A percentile compares a stretch with the other conserved stretches of the same genome.
These are phyloP conservation scores for Tricholoma flavovirens DNA, from an alignment of 768 basidiomycete genomes.

Conservation along the genomic window DNA sequence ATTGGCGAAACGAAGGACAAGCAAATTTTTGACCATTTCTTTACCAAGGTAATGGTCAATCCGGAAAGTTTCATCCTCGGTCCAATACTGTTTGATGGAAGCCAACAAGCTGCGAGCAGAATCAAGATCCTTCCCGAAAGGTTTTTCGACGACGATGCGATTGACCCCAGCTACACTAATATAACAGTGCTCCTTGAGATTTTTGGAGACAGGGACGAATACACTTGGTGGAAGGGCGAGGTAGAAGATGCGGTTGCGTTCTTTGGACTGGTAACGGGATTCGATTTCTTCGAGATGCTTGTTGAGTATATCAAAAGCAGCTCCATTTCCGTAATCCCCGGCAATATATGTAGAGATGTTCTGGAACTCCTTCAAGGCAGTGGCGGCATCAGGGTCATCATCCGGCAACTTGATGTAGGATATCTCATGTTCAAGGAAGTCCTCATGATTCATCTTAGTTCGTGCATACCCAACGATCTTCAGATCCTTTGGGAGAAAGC, in stretches of 20 bases:
- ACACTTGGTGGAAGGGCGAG: constrained; percentile 97
- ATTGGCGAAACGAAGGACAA: constrained; percentile 95
- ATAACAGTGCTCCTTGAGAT: constrained; percentile 82
- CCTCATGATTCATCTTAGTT: constrained; percentile 84
- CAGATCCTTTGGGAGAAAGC: constrained; percentile 74
- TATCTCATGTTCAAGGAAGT: constrained; percentile 80
- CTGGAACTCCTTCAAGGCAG: constrained; percentile 81
- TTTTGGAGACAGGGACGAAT: constrained; percentile 83
- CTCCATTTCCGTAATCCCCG: constrained; percentile 83
- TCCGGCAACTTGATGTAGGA: constrained; percentile 80
- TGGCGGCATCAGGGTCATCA: constrained; percentile 50
- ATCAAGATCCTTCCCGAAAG: constrained; percentile 92
- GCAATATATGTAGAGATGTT: constrained; percentile 72
- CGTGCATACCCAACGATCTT: constrained; percentile 96
- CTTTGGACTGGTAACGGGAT: constrained; percentile 53
- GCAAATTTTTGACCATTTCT: constrained; percentile 99
- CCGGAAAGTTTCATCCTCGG: constrained; percentile 96
- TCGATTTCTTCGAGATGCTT: constrained; percentile 77
- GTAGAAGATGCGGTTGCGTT: constrained; percentile 86
- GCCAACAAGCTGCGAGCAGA: constrained; percentile 75
- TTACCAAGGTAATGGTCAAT: constrained; percentile 99
- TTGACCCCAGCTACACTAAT: constrained; percentile 61
- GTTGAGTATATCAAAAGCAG: constrained; percentile 73
- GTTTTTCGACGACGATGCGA: constrained; percentile 97
- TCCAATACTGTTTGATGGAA: constrained; percentile 82